Percentiles rank a stretch among this genome's conserved stretches.
Evolutionary conservation across 805 yeast species (phyloP).

Genomic region (Brettanomyces sp.): DNA sequence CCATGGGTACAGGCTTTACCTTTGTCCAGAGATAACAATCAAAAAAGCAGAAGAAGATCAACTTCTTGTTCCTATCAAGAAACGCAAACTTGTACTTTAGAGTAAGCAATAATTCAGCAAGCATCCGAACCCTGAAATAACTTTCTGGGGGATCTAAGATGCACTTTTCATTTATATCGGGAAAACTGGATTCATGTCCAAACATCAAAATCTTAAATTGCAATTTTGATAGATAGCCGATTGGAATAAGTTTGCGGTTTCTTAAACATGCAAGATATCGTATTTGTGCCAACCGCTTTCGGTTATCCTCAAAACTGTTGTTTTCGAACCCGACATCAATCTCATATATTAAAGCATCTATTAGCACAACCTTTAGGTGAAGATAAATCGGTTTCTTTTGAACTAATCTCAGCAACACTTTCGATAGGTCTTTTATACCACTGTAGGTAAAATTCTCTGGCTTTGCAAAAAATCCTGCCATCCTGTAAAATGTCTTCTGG

Average conservation of each 20-base stretch:
- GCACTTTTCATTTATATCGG: constrained; percentile 31
- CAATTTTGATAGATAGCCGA: constrained; percentile 39
- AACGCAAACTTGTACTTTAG: constrained; percentile 6
- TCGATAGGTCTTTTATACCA: too few species aligned
- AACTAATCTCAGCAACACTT: background rate
- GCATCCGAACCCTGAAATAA: constrained; percentile 61
- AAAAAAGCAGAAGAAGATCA: constrained; percentile 44
- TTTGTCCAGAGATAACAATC: constrained; percentile 67
- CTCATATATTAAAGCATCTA: constrained; percentile 61
- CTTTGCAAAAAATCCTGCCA: too few species aligned
- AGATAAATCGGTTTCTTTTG: too few species aligned
- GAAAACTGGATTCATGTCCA: constrained; percentile 58
- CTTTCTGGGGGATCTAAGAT: constrained; percentile 56
- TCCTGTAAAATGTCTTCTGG: too few species aligned
- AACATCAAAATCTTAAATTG: constrained; percentile 48
- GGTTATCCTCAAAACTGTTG: constrained; percentile 48
- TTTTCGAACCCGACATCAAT: constrained; percentile 57
- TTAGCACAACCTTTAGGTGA: too few species aligned
- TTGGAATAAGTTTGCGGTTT: constrained; percentile 37
- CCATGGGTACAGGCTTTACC: constrained; percentile 44
- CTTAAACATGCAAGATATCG: constrained; percentile 51
- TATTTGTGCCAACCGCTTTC: constrained; percentile 52
- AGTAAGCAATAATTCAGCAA: constrained; percentile 32
- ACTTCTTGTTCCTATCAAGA: constrained; percentile 19
- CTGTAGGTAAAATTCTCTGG: too few species aligned